These are phyloP conservation scores for Barbatosphaeria neglecta DNA, from an alignment of 495 filamentous ascomycete species.

Conservation along the genomic window DNA sequence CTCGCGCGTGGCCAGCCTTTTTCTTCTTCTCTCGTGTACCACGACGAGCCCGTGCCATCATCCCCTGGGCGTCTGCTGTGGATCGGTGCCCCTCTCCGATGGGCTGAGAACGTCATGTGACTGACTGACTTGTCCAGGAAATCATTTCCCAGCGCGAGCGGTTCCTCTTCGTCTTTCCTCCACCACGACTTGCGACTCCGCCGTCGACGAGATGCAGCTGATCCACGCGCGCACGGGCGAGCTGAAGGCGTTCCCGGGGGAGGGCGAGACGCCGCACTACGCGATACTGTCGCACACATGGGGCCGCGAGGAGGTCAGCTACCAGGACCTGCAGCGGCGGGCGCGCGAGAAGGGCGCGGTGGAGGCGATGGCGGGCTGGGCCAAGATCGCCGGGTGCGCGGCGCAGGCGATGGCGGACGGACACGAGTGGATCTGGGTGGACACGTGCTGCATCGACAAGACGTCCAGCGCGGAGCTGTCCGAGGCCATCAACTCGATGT, in stretches of 20 bases:
- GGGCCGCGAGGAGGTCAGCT: background rate
- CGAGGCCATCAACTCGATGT: background rate
- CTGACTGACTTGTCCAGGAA: too few species aligned
- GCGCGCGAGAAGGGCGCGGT: background rate
- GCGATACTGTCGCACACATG: slow-evolving; percentile 1
- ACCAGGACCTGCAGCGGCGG: background rate
- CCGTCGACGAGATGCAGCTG: too few species aligned
- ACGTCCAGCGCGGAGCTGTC: background rate
- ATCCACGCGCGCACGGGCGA: slow-evolving; percentile 9
- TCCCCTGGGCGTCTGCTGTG: too few species aligned
- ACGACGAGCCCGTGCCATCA: too few species aligned
- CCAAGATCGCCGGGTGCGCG: background rate
- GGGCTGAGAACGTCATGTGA: too few species aligned
- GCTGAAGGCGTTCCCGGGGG: slow-evolving; percentile 10
- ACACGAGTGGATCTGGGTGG: background rate
- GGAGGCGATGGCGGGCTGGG: background rate
- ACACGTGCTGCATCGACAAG: background rate
- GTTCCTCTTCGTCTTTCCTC: too few species aligned
- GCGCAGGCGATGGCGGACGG: background rate
- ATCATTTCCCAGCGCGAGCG: too few species aligned
- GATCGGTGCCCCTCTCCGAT: too few species aligned
- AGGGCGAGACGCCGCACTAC: background rate
- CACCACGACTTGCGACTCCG: too few species aligned
- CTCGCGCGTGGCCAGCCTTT: too few species aligned
- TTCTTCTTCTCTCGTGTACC: too few species aligned